Base-by-base conservation (phyloP, 2,329 filamentous ascomycete genomes). In the Passalora sequoiae region DNA sequence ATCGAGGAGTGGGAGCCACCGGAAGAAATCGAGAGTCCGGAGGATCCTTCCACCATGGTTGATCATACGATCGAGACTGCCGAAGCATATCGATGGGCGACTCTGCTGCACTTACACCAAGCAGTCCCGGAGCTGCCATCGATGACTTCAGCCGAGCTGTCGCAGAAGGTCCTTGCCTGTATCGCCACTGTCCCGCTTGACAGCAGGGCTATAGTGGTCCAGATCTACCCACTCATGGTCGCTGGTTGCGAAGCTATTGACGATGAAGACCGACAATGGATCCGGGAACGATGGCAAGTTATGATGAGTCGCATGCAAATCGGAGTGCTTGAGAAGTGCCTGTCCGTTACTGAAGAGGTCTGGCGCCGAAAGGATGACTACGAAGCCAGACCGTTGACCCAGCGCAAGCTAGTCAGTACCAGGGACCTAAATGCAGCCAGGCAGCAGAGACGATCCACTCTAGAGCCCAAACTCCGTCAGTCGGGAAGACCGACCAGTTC, bases 51-150 rank as follows among this genome's bases (percentile, higher is more conserved):
- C 0, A 78, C 75, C 0, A 75, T 77, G 37, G 74, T 82, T 1
- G 72, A 78, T 49, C 78, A 84, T 57, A 76, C 77, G n/a, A 67
- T 83, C 30, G 78, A 81, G 56, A 83, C 80, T 0, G 81, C 81
- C 0, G 73, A 80, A 54, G 80, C 81, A 2, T 84, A 84, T 57
- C 78, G 80, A 25, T 81, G 76, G 67, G 80, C 81, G 4, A 83
- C 78, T 0, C 61, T 84, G 7, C 67, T 84, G 3, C 82, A 84
- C 54, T 70, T 84, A 2, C 80, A 84, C 49, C 79, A 83, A 62
- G 78, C 81, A 1, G 78, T 86, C 0, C 82, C 82, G 0, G 80
- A 84, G 52, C 75, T 85, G 15, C 79, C 80, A 2, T 82, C 75
- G 2, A 68, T 75, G 30, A 68, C 74, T 2, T 72, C 78, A 0